These are phyloP conservation scores for Rossbeevera mucosa DNA, from an alignment of 768 basidiomycete genomes.

Conservation along the genomic window DNA sequence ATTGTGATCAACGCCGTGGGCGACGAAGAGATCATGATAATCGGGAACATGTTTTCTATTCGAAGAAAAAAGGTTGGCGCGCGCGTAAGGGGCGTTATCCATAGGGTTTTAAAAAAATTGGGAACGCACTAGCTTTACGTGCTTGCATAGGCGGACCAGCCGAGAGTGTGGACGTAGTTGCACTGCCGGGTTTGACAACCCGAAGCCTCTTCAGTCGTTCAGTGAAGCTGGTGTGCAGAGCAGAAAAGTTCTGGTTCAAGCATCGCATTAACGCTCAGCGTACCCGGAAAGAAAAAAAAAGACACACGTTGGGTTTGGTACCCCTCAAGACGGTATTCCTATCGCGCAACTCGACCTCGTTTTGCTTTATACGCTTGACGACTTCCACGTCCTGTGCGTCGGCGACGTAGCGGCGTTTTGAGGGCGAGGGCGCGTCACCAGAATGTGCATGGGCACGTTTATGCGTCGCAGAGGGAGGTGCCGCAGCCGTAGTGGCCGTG, in stretches of 20 bases:
- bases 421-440: slow-evolving; percentile 37
- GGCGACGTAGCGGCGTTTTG: slow-evolving; percentile 75
- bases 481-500: not conserved
- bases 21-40: slow-evolving; percentile 93
- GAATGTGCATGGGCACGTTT: slow-evolving; percentile 22
- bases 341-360: slow-evolving; percentile 77
- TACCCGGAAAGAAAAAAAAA: not conserved
- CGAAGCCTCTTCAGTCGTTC: slow-evolving; percentile 79
- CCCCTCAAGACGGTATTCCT: slow-evolving; percentile 81
- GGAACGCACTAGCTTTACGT: slow-evolving; percentile 62
- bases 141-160: slow-evolving; percentile 40
- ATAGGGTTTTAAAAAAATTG: not conserved
- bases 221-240: slow-evolving; percentile 56
- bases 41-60: slow-evolving; percentile 76
- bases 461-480: slow-evolving; percentile 5
- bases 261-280: not conserved
- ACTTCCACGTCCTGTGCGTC: slow-evolving; percentile 75
- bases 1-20: slow-evolving; percentile 95
- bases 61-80: not conserved
- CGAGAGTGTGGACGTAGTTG: slow-evolving; percentile 36
- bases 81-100: too few species aligned
- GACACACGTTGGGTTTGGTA: slow-evolving; percentile 73
- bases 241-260: slow-evolving; percentile 72
- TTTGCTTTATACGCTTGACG: slow-evolving; percentile 75
- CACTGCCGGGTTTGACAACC: slow-evolving; percentile 55